Base-by-base conservation (phyloP, 1,139 yeast species). In the Yamadazyma kanchanaburiensis region DNA sequence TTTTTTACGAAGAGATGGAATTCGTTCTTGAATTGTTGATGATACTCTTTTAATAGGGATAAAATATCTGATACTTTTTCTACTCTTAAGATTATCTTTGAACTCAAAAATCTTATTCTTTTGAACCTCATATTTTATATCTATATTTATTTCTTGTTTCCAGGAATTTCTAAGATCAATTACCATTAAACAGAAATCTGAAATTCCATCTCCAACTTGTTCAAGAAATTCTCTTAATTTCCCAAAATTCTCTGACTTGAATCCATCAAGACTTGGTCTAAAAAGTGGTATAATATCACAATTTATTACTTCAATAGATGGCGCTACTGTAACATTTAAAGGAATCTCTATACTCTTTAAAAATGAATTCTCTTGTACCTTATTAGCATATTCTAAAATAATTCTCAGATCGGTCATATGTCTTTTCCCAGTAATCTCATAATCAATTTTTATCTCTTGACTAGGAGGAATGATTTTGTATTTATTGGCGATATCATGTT, bases 1-100 rank as follows among this genome's bases (percentile, higher is more conserved):
- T 37, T 79, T 77, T 26, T 78, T 75, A 24, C 83, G 55, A 25
- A 88, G 59, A 17, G 86, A 79, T n/a, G 97, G 97, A 18, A 89
- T 80, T 0, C 76, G 71, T 23, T 56, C 55, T 4, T 59, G 51
- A 12, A 75, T 50, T 26, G 70, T 67, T 13, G 69, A 46, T 4
- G 65, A 58, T 12, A 78, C 56, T 48, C 87, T 70, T 37, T 69
- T 71, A 7, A 87, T 59, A 0, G 96, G 96, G 4, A 91, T 46
- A 15, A 88, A 59, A 24, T 84, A 58, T 38, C 97, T 64, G 12
- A 67, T 59, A 0, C 88, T 75, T 27, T 70, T 70, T 8, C 66
- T 62, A 1, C 80, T 67, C 22, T 63, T 67, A 18, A 79, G 58
- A 2, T 30, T 27, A 26, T 56, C 65, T 10, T 30, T 38, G 39